Conservation (phyloP, 116 monocot genomes). For the Cymodocea nodosa region DNA sequence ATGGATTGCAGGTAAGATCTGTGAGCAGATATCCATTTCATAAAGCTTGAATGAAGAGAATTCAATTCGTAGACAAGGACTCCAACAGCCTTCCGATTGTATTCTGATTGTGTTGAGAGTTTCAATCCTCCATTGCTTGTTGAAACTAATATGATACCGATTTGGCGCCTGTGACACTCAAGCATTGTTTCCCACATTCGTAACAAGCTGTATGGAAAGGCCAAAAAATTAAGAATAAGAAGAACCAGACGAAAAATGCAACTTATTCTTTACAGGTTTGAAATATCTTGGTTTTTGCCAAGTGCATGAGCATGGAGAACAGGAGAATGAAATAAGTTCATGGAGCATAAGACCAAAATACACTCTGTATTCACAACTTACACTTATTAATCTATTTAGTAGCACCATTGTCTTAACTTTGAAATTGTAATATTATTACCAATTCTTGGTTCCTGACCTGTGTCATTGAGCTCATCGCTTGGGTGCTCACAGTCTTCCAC, state of each 20-base stretch:
- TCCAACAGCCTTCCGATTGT: constrained; percentile 26
- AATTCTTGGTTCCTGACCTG: no score
- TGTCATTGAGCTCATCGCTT: no score
- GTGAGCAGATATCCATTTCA: constrained; percentile 68
- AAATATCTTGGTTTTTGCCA: no score
- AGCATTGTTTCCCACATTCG: constrained; percentile 82
- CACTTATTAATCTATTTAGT: no score
- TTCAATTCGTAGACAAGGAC: constrained; percentile 47
- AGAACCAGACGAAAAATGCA: background rate
- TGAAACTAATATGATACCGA: constrained; percentile 27
- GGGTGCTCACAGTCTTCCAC: no score
- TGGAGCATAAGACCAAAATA: no score
- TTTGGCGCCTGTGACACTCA: constrained; percentile 55
- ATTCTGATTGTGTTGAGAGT: constrained; percentile 33
- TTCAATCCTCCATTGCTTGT: constrained; percentile 25
- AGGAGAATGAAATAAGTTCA: no score
- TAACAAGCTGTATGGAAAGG: constrained; percentile 39
- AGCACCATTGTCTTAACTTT: no score
- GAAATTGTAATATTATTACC: no score
- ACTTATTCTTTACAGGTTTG: no score
- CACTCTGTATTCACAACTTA: no score
- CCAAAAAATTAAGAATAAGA: background rate
- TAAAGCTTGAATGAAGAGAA: constrained; percentile 52
- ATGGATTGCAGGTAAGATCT: constrained; percentile 60
- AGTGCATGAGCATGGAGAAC: no score